Evolutionary conservation across 2,329 filamentous ascomycete species (phyloP), one percentile per base, ranked within the genome.

Genomic region (Cercospora beticola): DNA sequence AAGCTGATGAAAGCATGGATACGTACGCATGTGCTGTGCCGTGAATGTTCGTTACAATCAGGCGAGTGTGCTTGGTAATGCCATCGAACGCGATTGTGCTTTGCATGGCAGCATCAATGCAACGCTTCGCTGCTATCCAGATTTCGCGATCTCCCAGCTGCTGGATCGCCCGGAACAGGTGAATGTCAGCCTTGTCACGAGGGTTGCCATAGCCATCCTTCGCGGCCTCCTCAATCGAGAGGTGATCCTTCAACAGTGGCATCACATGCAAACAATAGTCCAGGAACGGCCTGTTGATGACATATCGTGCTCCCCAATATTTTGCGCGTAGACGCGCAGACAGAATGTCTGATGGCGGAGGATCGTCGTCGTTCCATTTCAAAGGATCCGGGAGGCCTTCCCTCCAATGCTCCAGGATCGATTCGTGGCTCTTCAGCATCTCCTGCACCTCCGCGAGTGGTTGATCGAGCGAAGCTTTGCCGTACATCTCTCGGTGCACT

Each of bases 1-100:
- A 2, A 2, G n/a, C 31, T n/a, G 14, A 23, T 26, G n/a, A 5
- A 52, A 63, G 10, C 49, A 58, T 58, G 59, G 58, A 14, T 33
- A 88, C 92, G 88, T 91, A 97, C 92, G 94, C 94, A 84, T 97
- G 94, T 70, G 93, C 91, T 18, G 94, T 98, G 63, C 94, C 94
- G 80, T 97, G 97, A 26, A 97, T 90, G 70, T 97, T 98, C n/a
- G 94, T 98, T 65, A 98, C 89, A 62, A 97, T 90, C 82, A 92
- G 76, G 80, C 84, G 73, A 84, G 86, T 18, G 85, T 90, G 76
- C 83, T 52, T 52, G 21, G 46, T 26, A 16, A 91, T 78, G 85
- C 92, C 84, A 77, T 91, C 87, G 77, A 98, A 97, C 0, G 93
- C 92, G 65, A 88, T 86, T 0, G 94, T 98, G 78, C 94, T 97